Evolutionary conservation across 2,329 filamentous ascomycete species (phyloP).

Genomic region (Orbilia blumenaviensis): DNA sequence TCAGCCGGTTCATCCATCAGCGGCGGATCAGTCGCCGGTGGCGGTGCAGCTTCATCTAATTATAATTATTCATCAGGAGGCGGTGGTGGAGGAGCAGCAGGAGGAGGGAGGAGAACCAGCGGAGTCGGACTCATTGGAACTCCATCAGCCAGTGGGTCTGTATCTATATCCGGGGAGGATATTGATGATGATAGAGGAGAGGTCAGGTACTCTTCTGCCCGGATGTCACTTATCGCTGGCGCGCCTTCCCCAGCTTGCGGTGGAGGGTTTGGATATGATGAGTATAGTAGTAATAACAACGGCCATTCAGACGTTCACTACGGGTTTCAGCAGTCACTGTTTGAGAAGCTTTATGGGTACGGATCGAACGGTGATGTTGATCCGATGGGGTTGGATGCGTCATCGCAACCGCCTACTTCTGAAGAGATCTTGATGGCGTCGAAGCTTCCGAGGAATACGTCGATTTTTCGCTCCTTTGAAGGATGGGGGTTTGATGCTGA

Average conservation of each 20-base stretch:
- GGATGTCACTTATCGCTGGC: conserved; percentile 24
- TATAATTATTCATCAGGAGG: conserved; percentile 3
- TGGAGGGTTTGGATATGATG: conserved; percentile 11
- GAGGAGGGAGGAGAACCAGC: not conserved
- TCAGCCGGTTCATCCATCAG: conserved; percentile 36
- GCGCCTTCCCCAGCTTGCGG: conserved; percentile 22
- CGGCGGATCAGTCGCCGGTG: conserved; percentile 15
- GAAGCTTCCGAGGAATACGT: conserved; percentile 16
- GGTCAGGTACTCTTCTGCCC: conserved; percentile 23
- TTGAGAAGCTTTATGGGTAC: conserved; percentile 38
- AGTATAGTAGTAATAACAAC: too few species aligned
- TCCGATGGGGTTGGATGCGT: not conserved
- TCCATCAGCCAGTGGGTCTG: not conserved
- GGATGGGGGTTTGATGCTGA: conserved; percentile 44
- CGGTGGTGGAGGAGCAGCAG: not conserved
- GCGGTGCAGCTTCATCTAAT: not conserved
- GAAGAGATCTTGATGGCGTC: not conserved
- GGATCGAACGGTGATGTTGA: not conserved
- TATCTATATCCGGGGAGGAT: conserved; percentile 13
- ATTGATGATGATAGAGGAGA: conserved; percentile 45
- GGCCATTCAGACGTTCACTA: conserved; percentile 17
- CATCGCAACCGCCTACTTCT: not conserved
- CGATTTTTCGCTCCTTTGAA: conserved; percentile 36
- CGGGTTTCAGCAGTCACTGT: conserved; percentile 19
- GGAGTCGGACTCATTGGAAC: conserved; percentile 18